Conservation (phyloP, 805 yeast species). For the Torulaspora franciscae region DNA sequence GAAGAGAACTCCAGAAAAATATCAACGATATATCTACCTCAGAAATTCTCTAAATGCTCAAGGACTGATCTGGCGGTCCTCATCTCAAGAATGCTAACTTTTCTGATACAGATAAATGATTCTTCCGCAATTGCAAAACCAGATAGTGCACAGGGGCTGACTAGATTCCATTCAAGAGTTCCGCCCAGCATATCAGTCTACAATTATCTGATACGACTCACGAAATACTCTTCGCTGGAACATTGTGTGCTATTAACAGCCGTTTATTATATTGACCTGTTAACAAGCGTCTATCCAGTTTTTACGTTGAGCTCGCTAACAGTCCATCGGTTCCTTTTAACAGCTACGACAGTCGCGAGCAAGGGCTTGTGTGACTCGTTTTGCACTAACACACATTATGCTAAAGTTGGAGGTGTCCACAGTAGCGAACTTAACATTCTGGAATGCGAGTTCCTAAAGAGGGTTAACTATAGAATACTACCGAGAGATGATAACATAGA, state of each 20-base stretch:
- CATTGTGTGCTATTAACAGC: slow-evolving; percentile 75
- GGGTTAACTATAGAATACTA: slow-evolving; percentile 74
- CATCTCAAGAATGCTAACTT: slow-evolving; percentile 74
- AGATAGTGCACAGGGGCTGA: slow-evolving; percentile 39
- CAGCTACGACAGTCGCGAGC: slow-evolving; percentile 86
- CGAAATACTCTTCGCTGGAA: slow-evolving; percentile 80
- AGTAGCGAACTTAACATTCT: slow-evolving; percentile 75
- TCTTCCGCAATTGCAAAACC: slow-evolving; percentile 4
- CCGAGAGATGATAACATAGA: slow-evolving; percentile 45
- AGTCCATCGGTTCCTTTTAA: slow-evolving; percentile 83
- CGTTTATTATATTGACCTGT: slow-evolving; percentile 84
- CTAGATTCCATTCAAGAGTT: slow-evolving; percentile 89
- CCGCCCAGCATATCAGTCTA: slow-evolving; percentile 84
- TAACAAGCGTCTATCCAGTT: slow-evolving; percentile 69
- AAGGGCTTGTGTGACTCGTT: slow-evolving; percentile 91
- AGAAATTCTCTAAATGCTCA: slow-evolving; percentile 56
- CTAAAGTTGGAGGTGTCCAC: slow-evolving; percentile 92
- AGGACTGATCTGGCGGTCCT: slow-evolving; percentile 64
- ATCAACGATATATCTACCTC: slow-evolving; percentile 29
- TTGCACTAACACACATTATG: slow-evolving; percentile 89
- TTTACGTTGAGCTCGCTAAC: slow-evolving; percentile 88
- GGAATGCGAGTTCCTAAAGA: slow-evolving; percentile 78
- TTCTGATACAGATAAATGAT: slow-evolving; percentile 74
- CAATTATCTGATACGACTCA: slow-evolving; percentile 68
- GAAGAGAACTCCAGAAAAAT: slow-evolving; percentile 10